A percentile compares a stretch with the other conserved stretches of the same genome.
Evolutionary conservation across 192 early-diverging fungal species (phyloP).

Genomic region (Coemansia sp.): DNA sequence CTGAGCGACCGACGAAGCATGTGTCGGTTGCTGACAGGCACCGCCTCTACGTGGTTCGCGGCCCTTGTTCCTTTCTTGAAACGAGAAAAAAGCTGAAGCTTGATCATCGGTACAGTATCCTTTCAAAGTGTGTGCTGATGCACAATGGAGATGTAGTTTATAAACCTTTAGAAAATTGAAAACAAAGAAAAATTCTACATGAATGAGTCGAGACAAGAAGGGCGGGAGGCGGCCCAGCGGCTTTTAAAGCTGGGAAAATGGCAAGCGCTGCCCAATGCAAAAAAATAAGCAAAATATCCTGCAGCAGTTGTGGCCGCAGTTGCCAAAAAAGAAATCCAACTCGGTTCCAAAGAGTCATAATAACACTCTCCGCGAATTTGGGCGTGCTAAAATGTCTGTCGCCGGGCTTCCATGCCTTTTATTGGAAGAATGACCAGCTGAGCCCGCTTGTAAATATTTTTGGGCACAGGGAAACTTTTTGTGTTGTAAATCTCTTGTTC

Average conservation of each 20-base stretch:
- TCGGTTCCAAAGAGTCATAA: neutral
- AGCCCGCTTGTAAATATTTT: slow-evolving; percentile 2
- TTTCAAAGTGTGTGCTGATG: neutral
- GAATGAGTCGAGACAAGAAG: too few species aligned
- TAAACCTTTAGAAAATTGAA: neutral
- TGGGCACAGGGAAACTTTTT: slow-evolving; percentile 10
- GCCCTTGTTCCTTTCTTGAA: slow-evolving; percentile 15
- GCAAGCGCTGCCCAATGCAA: too few species aligned
- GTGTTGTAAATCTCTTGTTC: neutral
- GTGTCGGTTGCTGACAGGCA: neutral
- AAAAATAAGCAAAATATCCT: too few species aligned
- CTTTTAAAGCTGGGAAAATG: neutral
- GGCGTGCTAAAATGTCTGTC: neutral
- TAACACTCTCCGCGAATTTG: neutral
- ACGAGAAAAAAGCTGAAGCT: slow-evolving; percentile 17
- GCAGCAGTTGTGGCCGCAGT: neutral
- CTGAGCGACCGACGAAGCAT: slow-evolving; percentile 9
- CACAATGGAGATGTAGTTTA: too few species aligned
- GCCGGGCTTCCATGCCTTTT: neutral
- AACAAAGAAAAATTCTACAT: neutral
- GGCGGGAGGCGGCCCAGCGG: neutral
- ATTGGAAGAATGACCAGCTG: neutral
- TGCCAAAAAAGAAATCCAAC: slow-evolving; percentile 7
- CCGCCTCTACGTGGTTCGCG: neutral
- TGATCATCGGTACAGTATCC: slow-evolving; percentile 14